Conservation (phyloP, 140 eudicot genomes). For the Flaveria floridana region DNA sequence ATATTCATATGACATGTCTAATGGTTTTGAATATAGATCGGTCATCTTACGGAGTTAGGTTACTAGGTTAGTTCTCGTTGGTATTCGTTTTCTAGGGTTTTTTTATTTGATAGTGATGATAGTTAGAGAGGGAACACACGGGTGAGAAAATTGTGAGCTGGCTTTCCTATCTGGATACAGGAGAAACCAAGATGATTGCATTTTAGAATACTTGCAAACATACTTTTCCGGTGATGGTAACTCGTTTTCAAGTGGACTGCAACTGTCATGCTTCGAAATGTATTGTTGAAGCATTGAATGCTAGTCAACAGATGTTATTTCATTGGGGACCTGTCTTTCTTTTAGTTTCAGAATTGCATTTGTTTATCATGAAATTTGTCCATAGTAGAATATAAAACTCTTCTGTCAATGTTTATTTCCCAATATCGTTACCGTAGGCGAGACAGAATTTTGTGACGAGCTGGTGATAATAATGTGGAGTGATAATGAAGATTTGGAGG, state of each 20-base stretch:
- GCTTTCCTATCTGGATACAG: too few species aligned
- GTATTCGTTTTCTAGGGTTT: constrained; percentile 4
- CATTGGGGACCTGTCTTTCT: background rate
- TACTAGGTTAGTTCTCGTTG: background rate
- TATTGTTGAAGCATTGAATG: background rate
- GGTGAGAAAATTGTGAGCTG: background rate
- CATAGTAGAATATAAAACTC: background rate
- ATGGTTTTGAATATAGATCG: background rate
- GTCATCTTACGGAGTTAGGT: background rate
- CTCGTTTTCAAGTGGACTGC: background rate
- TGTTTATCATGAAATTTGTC: background rate
- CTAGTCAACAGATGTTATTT: background rate
- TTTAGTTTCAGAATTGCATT: background rate
- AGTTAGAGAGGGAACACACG: too few species aligned
- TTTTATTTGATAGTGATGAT: background rate
- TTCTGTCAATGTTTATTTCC: background rate
- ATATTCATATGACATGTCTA: background rate
- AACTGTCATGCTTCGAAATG: background rate
- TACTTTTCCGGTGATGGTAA: background rate
- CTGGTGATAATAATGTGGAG: background rate
- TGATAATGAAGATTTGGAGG: background rate
- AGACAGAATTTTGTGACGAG: background rate
- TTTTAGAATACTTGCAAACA: constrained; percentile 12
- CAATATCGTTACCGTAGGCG: background rate
- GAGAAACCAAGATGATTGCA: background rate